Evolutionary conservation across 2,329 filamentous ascomycete genomes (phyloP).

Genomic region (Chaetothyriales sp.): DNA sequence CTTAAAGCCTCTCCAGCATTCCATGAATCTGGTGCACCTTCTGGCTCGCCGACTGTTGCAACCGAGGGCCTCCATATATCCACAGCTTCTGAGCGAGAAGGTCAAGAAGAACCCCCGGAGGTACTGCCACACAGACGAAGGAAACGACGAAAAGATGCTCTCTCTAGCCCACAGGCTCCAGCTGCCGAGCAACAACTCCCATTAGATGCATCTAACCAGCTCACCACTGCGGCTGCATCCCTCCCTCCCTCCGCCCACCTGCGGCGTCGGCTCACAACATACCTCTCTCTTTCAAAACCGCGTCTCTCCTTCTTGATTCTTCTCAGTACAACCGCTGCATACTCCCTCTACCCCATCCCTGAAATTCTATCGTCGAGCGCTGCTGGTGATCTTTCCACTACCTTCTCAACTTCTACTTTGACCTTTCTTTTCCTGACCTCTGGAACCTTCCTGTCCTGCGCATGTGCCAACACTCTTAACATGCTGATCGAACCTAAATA

Average conservation of each 20-base stretch:
- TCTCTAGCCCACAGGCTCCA: background rate
- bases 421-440: slow-evolving; percentile 84
- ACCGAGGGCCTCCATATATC: background rate
- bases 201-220: slow-evolving; percentile 45
- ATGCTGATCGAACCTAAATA: slow-evolving; percentile 90
- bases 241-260: slow-evolving; percentile 40
- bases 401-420: slow-evolving; percentile 59
- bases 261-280: slow-evolving; percentile 57
- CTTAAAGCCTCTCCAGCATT: background rate
- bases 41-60: background rate
- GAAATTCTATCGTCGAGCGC: slow-evolving; percentile 59
- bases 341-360: slow-evolving; percentile 84
- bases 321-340: slow-evolving; percentile 76
- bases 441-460: slow-evolving; percentile 77
- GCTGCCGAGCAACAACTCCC: slow-evolving; percentile 28
- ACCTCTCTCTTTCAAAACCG: slow-evolving; percentile 87
- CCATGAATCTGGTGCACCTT: background rate
- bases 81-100: background rate
- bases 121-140: slow-evolving; percentile 14
- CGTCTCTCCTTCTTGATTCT: slow-evolving; percentile 83
- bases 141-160: slow-evolving; percentile 10
- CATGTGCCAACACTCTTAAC: slow-evolving; percentile 84
- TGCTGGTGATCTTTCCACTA: slow-evolving; percentile 67
- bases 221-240: slow-evolving; percentile 41
- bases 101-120: background rate